Evolutionary conservation across 768 basidiomycete species (phyloP).

Genomic region (Ephemerocybe angulata): DNA sequence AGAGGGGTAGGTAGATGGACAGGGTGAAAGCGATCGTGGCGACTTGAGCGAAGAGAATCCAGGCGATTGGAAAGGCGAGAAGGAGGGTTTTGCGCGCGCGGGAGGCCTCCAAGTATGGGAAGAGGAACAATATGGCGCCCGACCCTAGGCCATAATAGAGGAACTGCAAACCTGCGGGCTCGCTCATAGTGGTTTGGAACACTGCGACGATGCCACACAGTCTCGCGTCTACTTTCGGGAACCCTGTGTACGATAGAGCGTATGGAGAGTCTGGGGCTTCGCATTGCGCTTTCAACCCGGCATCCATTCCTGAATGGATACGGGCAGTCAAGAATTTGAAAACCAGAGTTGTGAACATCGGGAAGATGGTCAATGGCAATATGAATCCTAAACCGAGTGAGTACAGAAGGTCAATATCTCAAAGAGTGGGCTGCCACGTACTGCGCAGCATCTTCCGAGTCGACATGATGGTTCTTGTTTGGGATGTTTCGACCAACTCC

Average conservation of each 20-base stretch:
- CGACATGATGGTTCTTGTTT: background rate
- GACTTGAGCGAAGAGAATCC: slow-evolving; percentile 40
- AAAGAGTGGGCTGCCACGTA: no score
- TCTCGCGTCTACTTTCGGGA: slow-evolving; percentile 29
- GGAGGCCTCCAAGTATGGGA: slow-evolving; percentile 43
- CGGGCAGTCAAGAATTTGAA: slow-evolving; percentile 34
- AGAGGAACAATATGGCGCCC: slow-evolving; percentile 32
- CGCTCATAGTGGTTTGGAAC: slow-evolving; percentile 42
- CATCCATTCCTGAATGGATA: slow-evolving; percentile 26
- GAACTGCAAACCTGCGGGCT: slow-evolving; percentile 24
- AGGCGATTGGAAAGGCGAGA: slow-evolving; percentile 39
- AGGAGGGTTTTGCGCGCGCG: slow-evolving; percentile 31
- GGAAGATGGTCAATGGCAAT: slow-evolving; percentile 37
- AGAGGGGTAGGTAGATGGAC: slow-evolving; percentile 47
- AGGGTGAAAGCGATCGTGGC: slow-evolving; percentile 40
- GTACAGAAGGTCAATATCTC: no score
- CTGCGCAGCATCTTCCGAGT: no score
- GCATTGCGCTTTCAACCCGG: slow-evolving; percentile 33
- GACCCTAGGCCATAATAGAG: slow-evolving; percentile 37
- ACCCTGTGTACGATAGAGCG: slow-evolving; percentile 38
- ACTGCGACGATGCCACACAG: slow-evolving; percentile 45
- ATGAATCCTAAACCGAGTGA: slow-evolving; percentile 13
- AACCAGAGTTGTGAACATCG: slow-evolving; percentile 32
- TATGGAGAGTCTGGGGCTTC: slow-evolving; percentile 25
- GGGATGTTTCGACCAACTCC: no score